Percentiles rank a stretch among this genome's conserved stretches.
These are phyloP conservation scores for Alternaria viburni DNA, from an alignment of 2,329 filamentous ascomycete genomes.

Conservation along the genomic window DNA sequence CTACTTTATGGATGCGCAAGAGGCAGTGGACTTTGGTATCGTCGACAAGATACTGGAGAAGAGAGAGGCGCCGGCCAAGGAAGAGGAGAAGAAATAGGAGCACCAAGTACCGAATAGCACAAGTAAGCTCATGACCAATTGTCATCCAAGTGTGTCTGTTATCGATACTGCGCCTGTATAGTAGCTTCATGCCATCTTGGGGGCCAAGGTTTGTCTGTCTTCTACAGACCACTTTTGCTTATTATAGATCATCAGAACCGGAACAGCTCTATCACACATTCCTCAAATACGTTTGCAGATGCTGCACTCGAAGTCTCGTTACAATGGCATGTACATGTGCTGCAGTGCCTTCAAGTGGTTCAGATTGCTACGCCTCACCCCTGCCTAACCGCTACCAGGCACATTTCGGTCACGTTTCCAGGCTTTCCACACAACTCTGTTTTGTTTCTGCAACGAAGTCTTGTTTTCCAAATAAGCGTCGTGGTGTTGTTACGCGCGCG, in stretches of 20 bases:
- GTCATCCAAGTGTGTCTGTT: background rate
- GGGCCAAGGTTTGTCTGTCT: background rate
- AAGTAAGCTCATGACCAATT: background rate
- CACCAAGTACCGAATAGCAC: background rate
- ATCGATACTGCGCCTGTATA: background rate
- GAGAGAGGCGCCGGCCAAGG: conserved; percentile 58
- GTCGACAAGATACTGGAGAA: conserved; percentile 84
- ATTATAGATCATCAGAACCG: background rate
- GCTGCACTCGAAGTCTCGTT: background rate
- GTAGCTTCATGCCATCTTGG: background rate
- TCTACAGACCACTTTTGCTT: background rate
- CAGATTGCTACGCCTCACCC: background rate
- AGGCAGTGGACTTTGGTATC: conserved; percentile 88
- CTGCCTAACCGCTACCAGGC: background rate
- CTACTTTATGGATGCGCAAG: conserved; percentile 87
- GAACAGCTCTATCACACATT: background rate
- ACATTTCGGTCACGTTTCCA: background rate
- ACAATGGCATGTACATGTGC: background rate
- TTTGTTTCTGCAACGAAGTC: background rate
- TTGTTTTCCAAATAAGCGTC: background rate
- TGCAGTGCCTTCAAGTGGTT: background rate
- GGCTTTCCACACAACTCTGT: background rate
- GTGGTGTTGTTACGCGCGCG: background rate
- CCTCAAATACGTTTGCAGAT: background rate
- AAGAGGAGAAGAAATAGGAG: conserved; percentile 28